phyloP scores from a whole-genome alignment of 1,139 yeast species.

The Kodamaea anthophila region DNA sequence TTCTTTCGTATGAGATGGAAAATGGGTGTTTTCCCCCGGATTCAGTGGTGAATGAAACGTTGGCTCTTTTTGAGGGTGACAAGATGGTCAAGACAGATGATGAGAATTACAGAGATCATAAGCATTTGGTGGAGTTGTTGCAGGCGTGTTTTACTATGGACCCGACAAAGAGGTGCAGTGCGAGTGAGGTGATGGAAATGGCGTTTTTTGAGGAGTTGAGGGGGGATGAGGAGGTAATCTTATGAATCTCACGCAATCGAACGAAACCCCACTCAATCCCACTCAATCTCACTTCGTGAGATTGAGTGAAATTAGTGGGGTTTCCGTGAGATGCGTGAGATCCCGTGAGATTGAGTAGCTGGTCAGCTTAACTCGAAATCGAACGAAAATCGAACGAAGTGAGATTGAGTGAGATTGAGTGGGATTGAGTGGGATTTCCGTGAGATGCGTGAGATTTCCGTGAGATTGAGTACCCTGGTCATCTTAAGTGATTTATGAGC shows the following conservation, averaged over 20 bases:
- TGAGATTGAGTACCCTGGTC: too few species aligned
- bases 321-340: too few species aligned
- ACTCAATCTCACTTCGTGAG: too few species aligned
- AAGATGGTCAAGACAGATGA: constrained; percentile 19
- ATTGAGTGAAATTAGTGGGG: too few species aligned
- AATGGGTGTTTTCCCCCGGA: constrained; percentile 35
- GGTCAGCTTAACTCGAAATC: too few species aligned
- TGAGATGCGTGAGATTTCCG: too few species aligned
- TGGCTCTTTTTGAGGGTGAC: constrained; percentile 25
- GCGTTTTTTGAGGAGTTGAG: constrained; percentile 46
- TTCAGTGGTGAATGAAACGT: constrained; percentile 35
- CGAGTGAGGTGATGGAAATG: constrained; percentile 49
- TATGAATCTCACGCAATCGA: constrained; percentile 2
- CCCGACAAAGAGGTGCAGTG: constrained; percentile 48
- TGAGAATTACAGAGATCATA: constrained; percentile 34
- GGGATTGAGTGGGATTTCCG: too few species aligned
- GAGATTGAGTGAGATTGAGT: too few species aligned
- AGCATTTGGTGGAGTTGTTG: constrained; percentile 47
- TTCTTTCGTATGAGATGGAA: constrained; percentile 27
- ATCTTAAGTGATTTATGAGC: too few species aligned
- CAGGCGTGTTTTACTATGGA: constrained; percentile 52
- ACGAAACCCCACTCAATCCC: too few species aligned
- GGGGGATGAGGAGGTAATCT: constrained; percentile 31
- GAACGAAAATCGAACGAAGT: too few species aligned
- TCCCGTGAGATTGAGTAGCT: too few species aligned